phyloP scores from a whole-genome alignment of 2,329 filamentous ascomycete genomes.

The Incumbomyces lentus region DNA sequence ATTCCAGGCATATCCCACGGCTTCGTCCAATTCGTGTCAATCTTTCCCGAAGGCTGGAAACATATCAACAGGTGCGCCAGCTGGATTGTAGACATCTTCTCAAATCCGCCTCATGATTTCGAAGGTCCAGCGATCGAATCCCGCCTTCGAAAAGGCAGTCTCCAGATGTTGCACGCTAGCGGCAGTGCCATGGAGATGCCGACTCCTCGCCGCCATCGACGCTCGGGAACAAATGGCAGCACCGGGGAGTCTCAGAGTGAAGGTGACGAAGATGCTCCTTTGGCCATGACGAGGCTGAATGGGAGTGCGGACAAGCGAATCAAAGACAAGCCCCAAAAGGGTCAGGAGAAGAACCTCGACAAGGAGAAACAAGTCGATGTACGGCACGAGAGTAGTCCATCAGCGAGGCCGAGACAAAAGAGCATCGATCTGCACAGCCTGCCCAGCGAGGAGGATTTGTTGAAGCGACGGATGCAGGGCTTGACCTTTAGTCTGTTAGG shows the following conservation, averaged over 20 bases:
- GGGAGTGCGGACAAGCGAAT: slow-evolving; percentile 10
- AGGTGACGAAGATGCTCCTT: slow-evolving; percentile 19
- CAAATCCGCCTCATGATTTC: slow-evolving; percentile 37
- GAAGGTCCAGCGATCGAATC: slow-evolving; percentile 28
- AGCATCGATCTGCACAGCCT: slow-evolving; percentile 40
- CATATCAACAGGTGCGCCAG: slow-evolving; percentile 66
- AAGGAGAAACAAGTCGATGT: slow-evolving; percentile 2
- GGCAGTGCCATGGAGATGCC: slow-evolving; percentile 10
- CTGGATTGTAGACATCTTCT: slow-evolving; percentile 76
- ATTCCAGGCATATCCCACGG: slow-evolving; percentile 87
- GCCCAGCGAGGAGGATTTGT: slow-evolving; percentile 47
- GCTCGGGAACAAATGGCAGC: slow-evolving; percentile 45
- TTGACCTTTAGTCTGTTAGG: slow-evolving; percentile 44
- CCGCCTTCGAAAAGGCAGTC: slow-evolving; percentile 16
- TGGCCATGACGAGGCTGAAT: slow-evolving; percentile 21
- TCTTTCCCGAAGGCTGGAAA: slow-evolving; percentile 85
- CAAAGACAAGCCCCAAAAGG: slow-evolving; percentile 4
- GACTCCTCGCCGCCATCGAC: slow-evolving; percentile 17
- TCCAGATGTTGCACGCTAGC: slow-evolving; percentile 1
- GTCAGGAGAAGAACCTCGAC: too few relatives aligned
- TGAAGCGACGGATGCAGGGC: slow-evolving; percentile 46
- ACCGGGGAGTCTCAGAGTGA: slow-evolving; percentile 36
- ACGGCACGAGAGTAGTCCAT: slow-evolving; percentile 11
- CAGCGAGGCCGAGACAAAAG: slow-evolving; percentile 15
- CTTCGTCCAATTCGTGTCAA: slow-evolving; percentile 78